Base-by-base conservation (phyloP, 2,329 filamentous ascomycete genomes). In the Fusarium pilosicola region DNA sequence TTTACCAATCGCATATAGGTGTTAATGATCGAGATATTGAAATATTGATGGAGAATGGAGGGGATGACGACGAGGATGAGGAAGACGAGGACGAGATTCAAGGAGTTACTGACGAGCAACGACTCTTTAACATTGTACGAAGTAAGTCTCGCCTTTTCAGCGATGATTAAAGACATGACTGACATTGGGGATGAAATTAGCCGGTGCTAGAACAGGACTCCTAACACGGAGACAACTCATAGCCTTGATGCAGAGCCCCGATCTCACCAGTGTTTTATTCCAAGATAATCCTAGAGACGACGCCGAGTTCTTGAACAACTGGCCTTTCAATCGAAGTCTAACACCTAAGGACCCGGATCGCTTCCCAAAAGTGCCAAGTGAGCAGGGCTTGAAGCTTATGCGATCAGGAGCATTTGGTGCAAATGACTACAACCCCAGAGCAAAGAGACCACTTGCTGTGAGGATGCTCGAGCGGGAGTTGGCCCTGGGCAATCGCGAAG, bases 291-390 rank as follows among this genome's bases (percentile, higher is more conserved):
- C 83, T 6, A 83, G 84, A 17, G 80, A 84, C 10, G 81, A 81
- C 7, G 78, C 80, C 5, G 79, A 80, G 8, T 74, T 80, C 34
- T 54, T 79, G 55, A 82, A 85, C 55, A 82, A 85, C 56, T 84
- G 85, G 75, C 83, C 86, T 45, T 81, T 85, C 39, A 83, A 87
- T 52, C 85, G 87, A 59, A 80, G 82, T 26, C 79, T 79, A 17
- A 74, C 73, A 4, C 77, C 76, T 14, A 85, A 82, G n/a, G 87
- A 90, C 65, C 86, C 86, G 5, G 82, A 90, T 70, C 84, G 89
- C 49, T 95, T 95, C 68, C 94, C 95, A n/a, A 93, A 93, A 76
- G 90, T 97, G 0, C 96, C 96, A 0, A 97, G 92, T 77, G 90
- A 93, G 17, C 87, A 90, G 70, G 96, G 96, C 13, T 86, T 83